Evolutionary conservation across 2,329 filamentous ascomycete species (phyloP), one percentile per base, ranked within the genome.

Genomic region (Colletotrichum melonis): DNA sequence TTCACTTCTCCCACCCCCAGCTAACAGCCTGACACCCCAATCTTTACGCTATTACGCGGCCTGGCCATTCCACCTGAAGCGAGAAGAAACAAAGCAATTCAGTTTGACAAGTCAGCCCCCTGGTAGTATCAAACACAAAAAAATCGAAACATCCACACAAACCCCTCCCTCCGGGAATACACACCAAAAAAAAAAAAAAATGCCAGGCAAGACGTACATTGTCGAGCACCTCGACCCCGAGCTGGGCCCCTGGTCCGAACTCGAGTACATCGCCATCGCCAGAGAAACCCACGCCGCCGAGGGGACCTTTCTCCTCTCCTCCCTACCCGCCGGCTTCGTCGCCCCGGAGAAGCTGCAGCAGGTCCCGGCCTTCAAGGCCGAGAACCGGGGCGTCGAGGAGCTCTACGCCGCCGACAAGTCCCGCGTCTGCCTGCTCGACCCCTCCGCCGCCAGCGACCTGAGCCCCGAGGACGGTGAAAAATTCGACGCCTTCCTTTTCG

Each of bases 171-270:
- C 56, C 32, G 26, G 55, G 14, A 22, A 42, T 9, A 54, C 24
- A 26, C 12, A 28, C 19, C 14, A 19, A 63, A 56, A 28, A 24
- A 70, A 56, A n/a, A 9, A 32, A 35, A 58, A 14, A 26, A 73
- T 73, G 71, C 19, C 69, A 9, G 81, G 82, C 76, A 94, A 95
- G 84, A 95, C 92, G 56, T 98, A 97, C 84, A 94, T 98, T 79
- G 95, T 98, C 78, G 96, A 98, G 87, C 96, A 99, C 84, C 92
- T 99, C 76, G 97, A 99, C 85, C 92, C 94, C 54, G 97, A 99
- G 84, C 89, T 99, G 35, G 97, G 97, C 42, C 90, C 91, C 54
- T 99, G 97, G 97, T 98, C 97, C 28, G 92, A 94, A 76, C 90
- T 98, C 66, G 97, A 99, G 86, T 99, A 99, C 85, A 86, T 91